Evolutionary conservation across 208 protist genomes (phyloP).

Genomic region (Wallacemonas collosoma): DNA sequence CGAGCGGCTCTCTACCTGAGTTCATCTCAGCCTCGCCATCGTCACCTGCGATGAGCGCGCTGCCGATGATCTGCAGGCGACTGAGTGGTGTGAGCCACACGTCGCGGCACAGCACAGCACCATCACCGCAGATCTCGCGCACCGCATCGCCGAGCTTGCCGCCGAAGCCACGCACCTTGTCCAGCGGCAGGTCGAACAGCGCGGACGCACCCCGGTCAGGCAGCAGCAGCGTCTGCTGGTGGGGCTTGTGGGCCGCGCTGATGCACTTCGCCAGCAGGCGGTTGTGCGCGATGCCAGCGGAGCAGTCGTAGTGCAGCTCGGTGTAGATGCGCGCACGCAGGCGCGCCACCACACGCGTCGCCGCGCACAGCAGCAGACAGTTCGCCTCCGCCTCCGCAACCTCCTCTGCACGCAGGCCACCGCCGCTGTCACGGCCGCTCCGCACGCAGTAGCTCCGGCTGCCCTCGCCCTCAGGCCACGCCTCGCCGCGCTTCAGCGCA

Average conservation of each 20-base stretch:
- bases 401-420: slow-evolving; percentile 14
- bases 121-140: slow-evolving; percentile 39
- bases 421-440: not conserved
- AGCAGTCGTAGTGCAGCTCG: slow-evolving; percentile 85
- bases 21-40: too few relatives aligned
- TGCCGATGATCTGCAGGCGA: too few relatives aligned
- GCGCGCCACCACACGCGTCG: slow-evolving; percentile 61
- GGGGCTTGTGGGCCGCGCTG: slow-evolving; percentile 81
- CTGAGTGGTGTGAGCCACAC: slow-evolving; percentile 46
- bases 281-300: slow-evolving; percentile 85
- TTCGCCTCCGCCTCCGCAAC: slow-evolving; percentile 34
- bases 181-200: slow-evolving; percentile 53
- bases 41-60: too few relatives aligned
- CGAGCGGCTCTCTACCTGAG: too few relatives aligned
- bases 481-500: slow-evolving; percentile 33
- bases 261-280: slow-evolving; percentile 83
- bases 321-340: slow-evolving; percentile 56
- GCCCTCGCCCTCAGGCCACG: slow-evolving; percentile 22
- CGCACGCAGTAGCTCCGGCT: slow-evolving; percentile 33
- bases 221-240: slow-evolving; percentile 81
- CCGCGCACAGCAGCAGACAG: slow-evolving; percentile 55
- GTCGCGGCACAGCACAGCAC: slow-evolving; percentile 42
- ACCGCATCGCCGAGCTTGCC: slow-evolving; percentile 73
- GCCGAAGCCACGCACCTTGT: slow-evolving; percentile 75
- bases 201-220: slow-evolving; percentile 58